Percentiles rank a stretch among this genome's conserved stretches.
phyloP scores from a whole-genome alignment of 78 protist species.

The Dictyostelium citrinum region DNA sequence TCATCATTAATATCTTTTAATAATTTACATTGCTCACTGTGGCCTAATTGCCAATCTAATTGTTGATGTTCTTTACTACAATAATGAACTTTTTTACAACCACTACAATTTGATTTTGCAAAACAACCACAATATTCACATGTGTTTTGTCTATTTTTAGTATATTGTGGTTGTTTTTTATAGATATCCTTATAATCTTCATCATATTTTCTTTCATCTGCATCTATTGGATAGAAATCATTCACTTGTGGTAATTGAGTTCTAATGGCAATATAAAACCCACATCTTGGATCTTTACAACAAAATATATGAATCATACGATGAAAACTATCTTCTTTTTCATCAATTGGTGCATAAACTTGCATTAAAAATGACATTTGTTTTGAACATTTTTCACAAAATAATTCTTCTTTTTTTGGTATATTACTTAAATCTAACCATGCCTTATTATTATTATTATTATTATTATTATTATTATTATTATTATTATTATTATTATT shows the following conservation, averaged over 20 bases:
- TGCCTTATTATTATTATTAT: neutral
- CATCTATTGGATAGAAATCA: conserved; percentile 7
- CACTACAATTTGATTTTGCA: conserved; percentile 23
- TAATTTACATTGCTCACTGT: conserved; percentile 59
- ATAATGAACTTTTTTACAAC: conserved; percentile 33
- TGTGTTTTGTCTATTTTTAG: neutral
- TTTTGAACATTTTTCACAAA: conserved; percentile 24
- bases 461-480: neutral
- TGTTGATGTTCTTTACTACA: conserved; percentile 66
- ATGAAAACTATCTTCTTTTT: conserved; percentile 15
- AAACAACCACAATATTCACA: conserved; percentile 31
- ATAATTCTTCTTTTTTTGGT: conserved; percentile 31
- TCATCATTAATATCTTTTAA: neutral
- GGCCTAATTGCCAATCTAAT: conserved; percentile 69
- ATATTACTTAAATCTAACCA: conserved; percentile 51
- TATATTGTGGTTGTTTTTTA: neutral
- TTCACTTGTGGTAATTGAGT: conserved; percentile 30
- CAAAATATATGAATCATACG: conserved; percentile 31
- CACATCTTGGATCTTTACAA: conserved; percentile 18
- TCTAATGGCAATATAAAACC: conserved; percentile 7
- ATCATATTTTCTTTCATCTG: conserved; percentile 40
- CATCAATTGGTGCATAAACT: conserved; percentile 48
- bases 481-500: neutral
- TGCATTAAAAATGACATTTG: conserved; percentile 66
- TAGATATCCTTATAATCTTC: neutral